Percentiles rank a stretch among this genome's conserved stretches.
These are phyloP conservation scores for Iberis pinnata DNA, from an alignment of 345 rosid genomes.

Conservation along the genomic window DNA sequence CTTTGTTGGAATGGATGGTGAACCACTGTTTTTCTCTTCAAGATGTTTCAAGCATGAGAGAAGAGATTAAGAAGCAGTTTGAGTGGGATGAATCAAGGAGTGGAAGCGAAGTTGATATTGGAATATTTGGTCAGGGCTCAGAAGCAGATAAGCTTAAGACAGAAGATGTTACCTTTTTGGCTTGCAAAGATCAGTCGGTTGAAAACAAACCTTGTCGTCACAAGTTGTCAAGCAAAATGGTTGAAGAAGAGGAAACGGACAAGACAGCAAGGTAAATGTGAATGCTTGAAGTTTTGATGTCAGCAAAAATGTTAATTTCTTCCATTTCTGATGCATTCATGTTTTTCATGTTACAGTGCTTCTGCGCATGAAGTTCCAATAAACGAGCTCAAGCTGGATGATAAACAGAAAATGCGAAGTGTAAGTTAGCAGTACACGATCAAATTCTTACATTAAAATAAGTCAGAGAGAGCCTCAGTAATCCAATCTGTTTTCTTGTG, in stretches of 20 bases:
- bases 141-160: slow-evolving; percentile 34
- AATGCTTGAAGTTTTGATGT: slow-evolving; percentile 31
- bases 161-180: slow-evolving; percentile 10
- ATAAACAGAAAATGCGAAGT: slow-evolving; percentile 42
- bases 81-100: slow-evolving; percentile 63
- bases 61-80: slow-evolving; percentile 53
- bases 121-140: slow-evolving; percentile 29
- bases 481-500: not conserved
- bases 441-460: slow-evolving; percentile 6
- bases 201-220: slow-evolving; percentile 15
- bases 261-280: slow-evolving; percentile 22
- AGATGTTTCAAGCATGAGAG: slow-evolving; percentile 88
- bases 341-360: slow-evolving; percentile 39
- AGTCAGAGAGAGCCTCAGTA: not conserved
- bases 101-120: slow-evolving; percentile 59
- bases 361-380: slow-evolving; percentile 14
- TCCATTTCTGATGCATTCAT: slow-evolving; percentile 20
- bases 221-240: slow-evolving; percentile 27
- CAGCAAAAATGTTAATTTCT: slow-evolving; percentile 1
- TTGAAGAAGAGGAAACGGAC: slow-evolving; percentile 31
- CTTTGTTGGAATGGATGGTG: slow-evolving; percentile 71
- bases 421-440: slow-evolving; percentile 46
- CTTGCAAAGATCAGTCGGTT: slow-evolving; percentile 18
- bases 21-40: slow-evolving; percentile 87
- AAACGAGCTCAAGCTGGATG: slow-evolving; percentile 38